Evolutionary conservation across 148 eudicot species (phyloP).

Genomic region (Oxyria digyna): DNA sequence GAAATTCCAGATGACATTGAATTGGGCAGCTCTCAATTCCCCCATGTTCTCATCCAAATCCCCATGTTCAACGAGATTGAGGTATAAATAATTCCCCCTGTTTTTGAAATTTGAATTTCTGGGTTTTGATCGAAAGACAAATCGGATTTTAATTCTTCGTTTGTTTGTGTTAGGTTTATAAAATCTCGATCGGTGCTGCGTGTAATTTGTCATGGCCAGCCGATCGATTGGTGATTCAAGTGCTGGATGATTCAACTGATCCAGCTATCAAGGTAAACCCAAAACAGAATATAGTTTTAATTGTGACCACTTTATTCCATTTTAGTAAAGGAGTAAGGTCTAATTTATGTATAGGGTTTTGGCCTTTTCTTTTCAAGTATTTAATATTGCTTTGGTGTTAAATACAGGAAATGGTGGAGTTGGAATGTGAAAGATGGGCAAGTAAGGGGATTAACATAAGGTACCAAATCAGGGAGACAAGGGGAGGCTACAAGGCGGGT

Average conservation of each 20-base stretch:
- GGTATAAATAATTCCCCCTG: neutral
- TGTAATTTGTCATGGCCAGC: conserved; percentile 88
- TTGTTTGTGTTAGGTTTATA: conserved; percentile 47
- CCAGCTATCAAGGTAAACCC: conserved; percentile 53
- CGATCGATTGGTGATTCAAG: conserved; percentile 79
- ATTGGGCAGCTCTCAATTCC: conserved; percentile 9
- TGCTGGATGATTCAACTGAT: conserved; percentile 89
- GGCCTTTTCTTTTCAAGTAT: neutral
- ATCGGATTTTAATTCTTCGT: neutral
- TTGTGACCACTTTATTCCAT: too few species aligned
- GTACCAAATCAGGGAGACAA: conserved; percentile 67
- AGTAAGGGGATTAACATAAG: conserved; percentile 64
- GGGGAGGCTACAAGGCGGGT: conserved; percentile 90
- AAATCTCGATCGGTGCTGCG: conserved; percentile 95
- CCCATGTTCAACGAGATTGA: conserved; percentile 17
- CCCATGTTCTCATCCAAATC: conserved; percentile 13
- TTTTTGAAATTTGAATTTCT: neutral
- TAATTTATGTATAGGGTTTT: too few species aligned
- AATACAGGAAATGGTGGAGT: conserved; percentile 60
- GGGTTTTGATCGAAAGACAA: neutral
- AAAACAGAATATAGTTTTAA: too few species aligned
- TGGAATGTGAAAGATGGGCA: conserved; percentile 77
- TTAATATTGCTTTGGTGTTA: neutral
- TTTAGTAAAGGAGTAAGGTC: too few species aligned
- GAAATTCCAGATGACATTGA: conserved; percentile 28